Base-by-base conservation (phyloP, 2,329 filamentous ascomycete genomes). In the Elsinoe fawcettii region DNA sequence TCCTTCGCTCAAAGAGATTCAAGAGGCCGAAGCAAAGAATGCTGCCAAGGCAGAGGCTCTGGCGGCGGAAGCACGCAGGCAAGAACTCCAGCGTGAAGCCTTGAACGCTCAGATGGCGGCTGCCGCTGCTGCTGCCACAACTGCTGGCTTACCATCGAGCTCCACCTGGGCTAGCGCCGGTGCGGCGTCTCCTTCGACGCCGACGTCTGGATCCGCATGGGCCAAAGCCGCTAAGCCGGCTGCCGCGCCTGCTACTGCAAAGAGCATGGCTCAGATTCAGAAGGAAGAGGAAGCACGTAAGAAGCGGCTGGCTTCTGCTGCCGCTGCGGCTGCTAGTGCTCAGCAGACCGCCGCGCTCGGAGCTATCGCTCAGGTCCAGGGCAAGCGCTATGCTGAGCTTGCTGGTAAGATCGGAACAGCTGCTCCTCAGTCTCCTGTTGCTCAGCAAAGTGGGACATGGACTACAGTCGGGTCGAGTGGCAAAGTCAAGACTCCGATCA, bases 201-300 rank as follows among this genome's bases (percentile, higher is more conserved):
- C 83, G n/a, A 63, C 65, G n/a, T 53, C 77, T 1, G 70, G 76
- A 9, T 69, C 74, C 12, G 83, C 85, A 0, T 90, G 87, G 87
- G 74, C 80, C 16, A 89, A 88, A 71, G 82, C 85, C 2, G 72
- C 75, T 59, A 85, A 81, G 65, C 69, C 77, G 36, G 64, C 67
- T 22, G 68, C 72, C 41, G 69, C 71, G 37, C 69, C 72, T 27
- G 44, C 65, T 70, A 75, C 74, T 9, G 93, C 95, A 77, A 96
- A 96, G 80, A 96, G 90, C 0, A 78, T 97, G 44, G 89, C 90
- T 22, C 92, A 97, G 64, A 97, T 99, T 59, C 93, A 97, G 70
- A 91, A 91, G 61, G 93, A 99, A 73, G 93, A 99, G 68, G 93
- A 97, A 69, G 80, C 81, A 16, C 85, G 88, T 62, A 99, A 99